Percentiles rank a stretch among this genome's conserved stretches.
Evolutionary conservation across 106 monocot species (phyloP).

Genomic region (Platanthera zijinensis): DNA sequence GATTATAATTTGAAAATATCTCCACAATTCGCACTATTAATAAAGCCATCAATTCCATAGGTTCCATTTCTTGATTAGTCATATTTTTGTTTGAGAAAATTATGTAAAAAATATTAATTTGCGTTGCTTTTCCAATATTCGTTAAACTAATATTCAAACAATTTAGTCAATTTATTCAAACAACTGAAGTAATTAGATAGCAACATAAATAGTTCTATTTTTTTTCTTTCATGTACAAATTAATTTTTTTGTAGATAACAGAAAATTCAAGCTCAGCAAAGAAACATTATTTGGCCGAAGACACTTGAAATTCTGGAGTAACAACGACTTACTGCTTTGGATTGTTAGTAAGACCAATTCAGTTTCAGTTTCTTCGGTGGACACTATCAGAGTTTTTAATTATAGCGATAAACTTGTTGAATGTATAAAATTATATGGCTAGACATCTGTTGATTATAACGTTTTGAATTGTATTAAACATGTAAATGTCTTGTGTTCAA

Average conservation of each 20-base stretch:
- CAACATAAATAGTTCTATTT: not conserved
- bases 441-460: too few relatives aligned
- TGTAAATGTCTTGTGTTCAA: too few relatives aligned
- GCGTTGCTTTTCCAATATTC: not conserved
- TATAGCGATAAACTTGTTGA: too few relatives aligned
- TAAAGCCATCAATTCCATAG: too few relatives aligned
- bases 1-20: too few relatives aligned
- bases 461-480: too few relatives aligned
- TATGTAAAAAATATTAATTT: not conserved
- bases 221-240: not conserved
- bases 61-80: not conserved
- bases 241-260: conserved; percentile 21
- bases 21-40: too few relatives aligned
- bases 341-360: conserved; percentile 25
- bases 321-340: conserved; percentile 24
- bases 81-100: not conserved
- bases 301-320: conserved; percentile 47
- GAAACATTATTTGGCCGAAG: conserved; percentile 46
- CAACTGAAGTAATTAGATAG: not conserved
- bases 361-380: not conserved
- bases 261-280: conserved; percentile 27
- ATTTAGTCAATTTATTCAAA: not conserved
- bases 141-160: not conserved
- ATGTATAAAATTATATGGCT: too few relatives aligned
- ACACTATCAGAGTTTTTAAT: not conserved